Percentiles rank a stretch among this genome's conserved stretches.
Evolutionary conservation across 2,329 filamentous ascomycete species (phyloP).

Genomic region (Scolecobasidium constrictum): DNA sequence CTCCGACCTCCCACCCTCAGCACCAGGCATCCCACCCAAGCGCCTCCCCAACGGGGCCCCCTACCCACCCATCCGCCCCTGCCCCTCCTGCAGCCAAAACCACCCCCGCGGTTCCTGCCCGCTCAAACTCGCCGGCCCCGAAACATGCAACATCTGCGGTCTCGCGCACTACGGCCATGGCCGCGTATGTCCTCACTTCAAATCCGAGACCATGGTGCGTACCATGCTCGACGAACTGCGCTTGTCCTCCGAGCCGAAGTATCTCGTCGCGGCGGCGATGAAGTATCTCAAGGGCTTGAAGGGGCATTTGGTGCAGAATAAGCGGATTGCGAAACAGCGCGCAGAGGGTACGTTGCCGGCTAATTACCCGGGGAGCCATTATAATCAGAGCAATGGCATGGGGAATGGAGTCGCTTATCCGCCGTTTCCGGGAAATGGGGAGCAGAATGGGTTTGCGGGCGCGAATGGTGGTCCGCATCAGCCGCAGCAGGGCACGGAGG

Average conservation of each 20-base stretch:
- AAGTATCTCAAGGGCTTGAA: constrained; percentile 48
- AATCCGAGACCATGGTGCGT: constrained; percentile 50
- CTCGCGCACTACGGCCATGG: constrained; percentile 45
- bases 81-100: constrained; percentile 41
- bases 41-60: constrained; percentile 5
- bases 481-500: no score
- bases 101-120: constrained; percentile 51
- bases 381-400: no score
- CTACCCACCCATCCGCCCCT: constrained; percentile 20
- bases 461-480: no score
- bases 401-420: no score
- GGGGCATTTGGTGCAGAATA: constrained; percentile 41
- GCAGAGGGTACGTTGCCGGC: no score
- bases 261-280: constrained; percentile 42
- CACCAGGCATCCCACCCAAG: background rate
- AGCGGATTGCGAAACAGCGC: constrained; percentile 29
- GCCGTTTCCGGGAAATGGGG: no score
- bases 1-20: background rate
- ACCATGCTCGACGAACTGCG: constrained; percentile 54
- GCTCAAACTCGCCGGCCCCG: constrained; percentile 46
- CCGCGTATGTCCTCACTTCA: constrained; percentile 51
- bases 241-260: constrained; percentile 42
- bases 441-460: no score
- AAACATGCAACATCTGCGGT: constrained; percentile 54
- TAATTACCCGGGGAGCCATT: no score